Evolutionary conservation across 208 protist species (phyloP), one percentile per base, ranked within the genome.

Genomic region (Wallacemonas rigidus): DNA sequence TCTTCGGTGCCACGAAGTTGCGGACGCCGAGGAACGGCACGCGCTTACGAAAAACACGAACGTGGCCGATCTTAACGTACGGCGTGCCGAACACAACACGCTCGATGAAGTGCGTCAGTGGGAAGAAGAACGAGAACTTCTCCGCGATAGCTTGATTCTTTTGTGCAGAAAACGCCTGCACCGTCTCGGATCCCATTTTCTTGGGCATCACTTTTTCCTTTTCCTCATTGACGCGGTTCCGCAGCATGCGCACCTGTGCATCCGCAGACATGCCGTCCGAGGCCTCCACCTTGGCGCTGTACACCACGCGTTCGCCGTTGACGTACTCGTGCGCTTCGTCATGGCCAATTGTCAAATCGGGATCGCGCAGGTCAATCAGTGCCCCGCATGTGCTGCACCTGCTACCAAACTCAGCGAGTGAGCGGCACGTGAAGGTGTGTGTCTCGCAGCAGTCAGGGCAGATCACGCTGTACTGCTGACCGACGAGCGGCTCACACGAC

Each of bases 31-130:
- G 72, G 43, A 91, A 82, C 2, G 88, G 91, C 43, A 96, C 44
- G 54, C 69, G 72, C 70, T 86, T 88, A 26, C 87, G 84, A 70
- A 96, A 96, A 11, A 96, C 78, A 47, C 88, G 88, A 8, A 96
- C 77, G 69, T 93, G 71, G 1, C 91, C 91, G 26, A 96, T 73
- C 67, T 79, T 85, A 0, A 83, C 85, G 55, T 81, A 70, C 7
- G 88, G 88, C 47, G 76, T 80, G 35, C 91, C 91, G 75, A 96
- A 92, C 0, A 94, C 35, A n/a, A 93, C 15, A 58, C 81, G 90
- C 77, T 96, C 91, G 38, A 96, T 81, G 0, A 62, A 72, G 69
- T 94, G 57, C 1, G 88, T 89, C 4, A 96, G 26, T 1, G 83
- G 85, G 67, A 85, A 82, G 17, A 96, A 79, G 69, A 93, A 87